Percentiles rank a stretch among this genome's conserved stretches.
Conservation (phyloP, 1,284 basidiomycete species). For the Puccinia hordei region DNA sequence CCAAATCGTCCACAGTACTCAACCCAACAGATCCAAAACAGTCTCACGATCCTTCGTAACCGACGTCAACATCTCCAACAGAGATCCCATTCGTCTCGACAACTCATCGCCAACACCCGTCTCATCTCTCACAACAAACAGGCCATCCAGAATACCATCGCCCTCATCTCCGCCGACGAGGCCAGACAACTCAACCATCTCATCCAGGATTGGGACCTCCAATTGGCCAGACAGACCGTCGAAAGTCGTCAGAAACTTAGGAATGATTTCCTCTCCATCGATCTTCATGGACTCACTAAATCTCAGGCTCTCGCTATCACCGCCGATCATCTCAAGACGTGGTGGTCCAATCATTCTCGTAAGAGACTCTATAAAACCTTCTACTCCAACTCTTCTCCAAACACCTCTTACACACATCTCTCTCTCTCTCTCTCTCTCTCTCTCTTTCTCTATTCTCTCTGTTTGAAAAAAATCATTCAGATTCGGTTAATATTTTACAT, state of each 20-base stretch:
- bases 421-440: background rate
- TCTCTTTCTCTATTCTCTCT: background rate
- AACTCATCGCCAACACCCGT: background rate
- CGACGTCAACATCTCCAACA: background rate
- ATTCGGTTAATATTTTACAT: background rate
- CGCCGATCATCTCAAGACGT: conserved; percentile 54
- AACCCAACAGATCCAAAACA: background rate
- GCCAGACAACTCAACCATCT: background rate
- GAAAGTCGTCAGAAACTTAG: background rate
- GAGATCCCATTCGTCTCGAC: background rate
- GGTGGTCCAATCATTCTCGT: conserved; percentile 53
- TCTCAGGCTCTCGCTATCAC: conserved; percentile 58
- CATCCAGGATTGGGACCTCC: conserved; percentile 35
- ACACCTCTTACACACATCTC: background rate
- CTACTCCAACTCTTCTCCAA: conserved; percentile 12
- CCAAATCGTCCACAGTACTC: background rate
- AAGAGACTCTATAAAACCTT: no score
- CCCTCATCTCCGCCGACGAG: conserved; percentile 5
- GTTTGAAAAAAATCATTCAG: no score
- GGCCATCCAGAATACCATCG: conserved; percentile 6
- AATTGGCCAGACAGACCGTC: background rate
- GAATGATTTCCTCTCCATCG: conserved; percentile 54
- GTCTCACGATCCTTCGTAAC: background rate
- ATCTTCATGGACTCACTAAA: conserved; percentile 58
- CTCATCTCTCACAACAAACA: background rate